These are phyloP conservation scores for Alternaria sp. DNA, from an alignment of 2,329 filamentous ascomycete species.

Conservation along the genomic window DNA sequence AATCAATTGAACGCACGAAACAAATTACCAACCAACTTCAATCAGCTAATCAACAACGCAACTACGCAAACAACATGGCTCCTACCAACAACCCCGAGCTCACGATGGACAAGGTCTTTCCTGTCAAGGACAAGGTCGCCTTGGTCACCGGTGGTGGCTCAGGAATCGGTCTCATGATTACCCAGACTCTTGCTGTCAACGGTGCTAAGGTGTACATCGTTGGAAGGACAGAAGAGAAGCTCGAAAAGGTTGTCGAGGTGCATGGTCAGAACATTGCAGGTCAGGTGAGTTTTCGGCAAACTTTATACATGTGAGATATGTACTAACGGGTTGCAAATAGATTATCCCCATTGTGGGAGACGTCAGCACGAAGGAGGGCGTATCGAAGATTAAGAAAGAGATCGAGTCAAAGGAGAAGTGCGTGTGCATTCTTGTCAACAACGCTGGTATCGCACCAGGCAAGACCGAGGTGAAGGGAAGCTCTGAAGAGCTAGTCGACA, in stretches of 20 bases:
- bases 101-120: conserved; percentile 44
- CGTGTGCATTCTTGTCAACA: conserved; percentile 53
- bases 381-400: conserved; percentile 53
- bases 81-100: conserved; percentile 46
- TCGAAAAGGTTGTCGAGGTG: conserved; percentile 55
- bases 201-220: conserved; percentile 59
- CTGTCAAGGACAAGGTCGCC: conserved; percentile 52
- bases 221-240: conserved; percentile 58
- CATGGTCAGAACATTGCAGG: conserved; percentile 56
- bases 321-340: neutral
- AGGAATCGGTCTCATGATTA: conserved; percentile 59
- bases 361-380: conserved; percentile 55
- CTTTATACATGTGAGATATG: neutral
- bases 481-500: conserved; percentile 54
- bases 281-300: conserved; percentile 22
- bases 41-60: conserved; percentile 17
- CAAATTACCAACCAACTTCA: conserved; percentile 24
- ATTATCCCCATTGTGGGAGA: conserved; percentile 58
- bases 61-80: conserved; percentile 40
- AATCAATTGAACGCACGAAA: conserved; percentile 19
- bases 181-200: conserved; percentile 58
- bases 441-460: conserved; percentile 55
- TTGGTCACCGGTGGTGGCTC: conserved; percentile 57
- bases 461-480: conserved; percentile 51
- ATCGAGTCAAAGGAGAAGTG: conserved; percentile 56